Evolutionary conservation across 176 grass and related monocot genomes (phyloP), one percentile per base, ranked within the genome.

Genomic region (Oryza glaberrima): DNA sequence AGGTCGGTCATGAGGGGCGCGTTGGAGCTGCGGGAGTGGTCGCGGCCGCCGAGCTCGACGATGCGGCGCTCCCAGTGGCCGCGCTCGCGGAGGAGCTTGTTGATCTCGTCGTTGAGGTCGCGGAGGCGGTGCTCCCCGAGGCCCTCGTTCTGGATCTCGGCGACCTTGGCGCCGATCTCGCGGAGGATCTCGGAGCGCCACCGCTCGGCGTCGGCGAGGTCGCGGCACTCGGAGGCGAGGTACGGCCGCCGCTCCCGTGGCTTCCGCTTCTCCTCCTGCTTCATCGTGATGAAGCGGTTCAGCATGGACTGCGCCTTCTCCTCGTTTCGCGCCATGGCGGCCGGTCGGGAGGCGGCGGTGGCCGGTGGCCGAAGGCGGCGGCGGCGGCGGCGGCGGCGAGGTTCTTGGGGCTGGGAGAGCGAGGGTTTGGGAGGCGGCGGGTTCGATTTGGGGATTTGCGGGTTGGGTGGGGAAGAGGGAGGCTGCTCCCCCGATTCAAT

Each of bases 91-190:
- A 99, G 90, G 75, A 99, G 88, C 79, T 99, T 99, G 86, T 99
- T 99, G 88, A 99, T 99, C 93, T 99, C 96, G 89, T 99, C 96
- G 75, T 99, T 99, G 73, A 99, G 93, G 85, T 99, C 96, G 64
- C 91, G 93, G 43, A 99, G 93, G 67, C 96, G 91, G 91, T 99
- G 96, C 86, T 99, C 91, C 3, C 93, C 93, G 16, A 96, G 93
- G 66, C 96, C 96, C 88, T 99, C 96, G 81, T 99, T 96, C 87
- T 99, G 96, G 81, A 99, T 99, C 86, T 99, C 93, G 16, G 91
- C 83, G 5, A 99, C 96, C 90, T 99, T 99, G 63, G 90, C 93
- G 20, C 96, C 96, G 46, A 99, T 91, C 91, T 99, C 96, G 6
- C 93, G 96, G 49, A 99, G 93, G 86, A 99, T 99, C 90, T 99